Evolutionary conservation across 345 rosid genomes (phyloP).

Genomic region (Hevea brasiliensis): DNA sequence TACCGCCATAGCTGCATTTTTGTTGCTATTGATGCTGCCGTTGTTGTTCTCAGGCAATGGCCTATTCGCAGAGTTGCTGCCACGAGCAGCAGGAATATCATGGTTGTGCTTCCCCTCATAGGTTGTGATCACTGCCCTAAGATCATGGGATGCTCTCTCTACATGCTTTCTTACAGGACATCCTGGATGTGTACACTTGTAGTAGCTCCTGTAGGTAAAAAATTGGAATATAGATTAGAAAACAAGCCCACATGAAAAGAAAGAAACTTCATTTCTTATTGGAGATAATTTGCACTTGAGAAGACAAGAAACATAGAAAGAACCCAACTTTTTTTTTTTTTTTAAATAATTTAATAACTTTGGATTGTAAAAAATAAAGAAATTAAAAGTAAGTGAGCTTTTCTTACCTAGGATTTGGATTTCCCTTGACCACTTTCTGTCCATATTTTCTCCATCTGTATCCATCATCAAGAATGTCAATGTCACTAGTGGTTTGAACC

Average conservation of each 20-base stretch:
- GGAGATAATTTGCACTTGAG: too few relatives aligned
- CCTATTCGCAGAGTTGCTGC: constrained; percentile 44
- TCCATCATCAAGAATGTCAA: constrained; percentile 93
- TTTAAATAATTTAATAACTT: not conserved
- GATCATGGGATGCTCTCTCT: constrained; percentile 83
- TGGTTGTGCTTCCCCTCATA: constrained; percentile 97
- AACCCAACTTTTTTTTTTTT: not conserved
- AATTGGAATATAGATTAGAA: not conserved
- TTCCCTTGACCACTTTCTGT: constrained; percentile 94
- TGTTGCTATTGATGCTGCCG: constrained; percentile 19
- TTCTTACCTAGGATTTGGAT: constrained; percentile 82
- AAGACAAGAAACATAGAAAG: not conserved
- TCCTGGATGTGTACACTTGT: constrained; percentile 77
- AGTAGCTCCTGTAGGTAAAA: constrained; percentile 65
- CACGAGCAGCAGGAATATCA: constrained; percentile 80
- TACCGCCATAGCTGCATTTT: constrained; percentile 29
- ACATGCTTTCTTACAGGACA: constrained; percentile 92
- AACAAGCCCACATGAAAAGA: not conserved
- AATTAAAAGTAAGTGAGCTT: not conserved
- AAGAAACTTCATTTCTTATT: too few relatives aligned
- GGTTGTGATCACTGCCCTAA: constrained; percentile 84
- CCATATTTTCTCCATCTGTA: constrained; percentile 98
- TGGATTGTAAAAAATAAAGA: not conserved
- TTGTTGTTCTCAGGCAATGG: constrained; percentile 29
- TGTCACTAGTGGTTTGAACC: constrained; percentile 92